phyloP scores from a whole-genome alignment of 768 basidiomycete species.

The Phaeotremella fagi region DNA sequence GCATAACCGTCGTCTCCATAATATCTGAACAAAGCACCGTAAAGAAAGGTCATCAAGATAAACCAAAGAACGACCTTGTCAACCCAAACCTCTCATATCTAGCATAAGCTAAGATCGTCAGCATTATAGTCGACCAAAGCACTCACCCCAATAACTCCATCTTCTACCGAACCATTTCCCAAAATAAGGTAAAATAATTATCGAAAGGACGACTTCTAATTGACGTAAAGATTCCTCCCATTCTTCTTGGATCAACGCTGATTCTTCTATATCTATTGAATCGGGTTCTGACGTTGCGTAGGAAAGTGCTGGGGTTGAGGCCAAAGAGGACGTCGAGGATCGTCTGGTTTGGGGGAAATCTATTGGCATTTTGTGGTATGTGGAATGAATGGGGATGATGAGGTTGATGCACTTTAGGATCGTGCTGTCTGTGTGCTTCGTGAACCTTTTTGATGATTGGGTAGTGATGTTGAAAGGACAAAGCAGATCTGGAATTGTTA shows the following conservation, averaged over 20 bases:
- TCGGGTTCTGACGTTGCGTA: slow-evolving; percentile 51
- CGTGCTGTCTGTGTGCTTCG: too few species aligned
- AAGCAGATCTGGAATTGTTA: too few species aligned
- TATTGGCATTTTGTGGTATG: slow-evolving; percentile 19
- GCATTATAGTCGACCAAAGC: neutral
- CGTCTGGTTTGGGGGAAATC: slow-evolving; percentile 15
- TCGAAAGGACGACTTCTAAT: slow-evolving; percentile 70
- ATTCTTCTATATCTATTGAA: slow-evolving; percentile 52
- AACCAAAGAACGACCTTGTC: slow-evolving; percentile 55
- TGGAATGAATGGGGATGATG: neutral
- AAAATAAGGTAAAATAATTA: slow-evolving; percentile 76
- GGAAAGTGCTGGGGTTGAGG: slow-evolving; percentile 53
- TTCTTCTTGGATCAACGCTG: slow-evolving; percentile 65
- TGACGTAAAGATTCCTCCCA: slow-evolving; percentile 89
- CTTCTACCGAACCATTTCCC: slow-evolving; percentile 84
- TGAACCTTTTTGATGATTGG: too few species aligned
- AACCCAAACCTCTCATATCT: slow-evolving; percentile 66
- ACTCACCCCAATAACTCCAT: slow-evolving; percentile 79
- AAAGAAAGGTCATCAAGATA: too few species aligned
- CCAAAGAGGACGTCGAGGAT: slow-evolving; percentile 41
- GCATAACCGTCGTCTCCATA: neutral
- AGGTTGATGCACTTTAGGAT: too few species aligned
- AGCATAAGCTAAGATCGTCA: slow-evolving; percentile 56
- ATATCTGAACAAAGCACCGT: neutral
- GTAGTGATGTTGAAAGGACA: too few species aligned